Base-by-base conservation (phyloP, 371 early-diverging fungal genomes). In the Mucor plumbeus region DNA sequence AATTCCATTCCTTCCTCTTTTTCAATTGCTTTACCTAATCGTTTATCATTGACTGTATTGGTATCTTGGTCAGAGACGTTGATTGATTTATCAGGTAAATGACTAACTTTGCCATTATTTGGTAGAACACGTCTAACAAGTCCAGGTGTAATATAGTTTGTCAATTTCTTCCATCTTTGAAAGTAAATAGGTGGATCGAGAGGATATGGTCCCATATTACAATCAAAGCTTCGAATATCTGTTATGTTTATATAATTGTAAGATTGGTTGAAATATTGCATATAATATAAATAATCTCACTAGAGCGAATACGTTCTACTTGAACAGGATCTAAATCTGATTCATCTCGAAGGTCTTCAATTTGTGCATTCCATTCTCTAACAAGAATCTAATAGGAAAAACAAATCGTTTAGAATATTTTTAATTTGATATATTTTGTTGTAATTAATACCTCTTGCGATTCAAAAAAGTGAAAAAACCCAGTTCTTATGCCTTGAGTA, bases 181-280 rank as follows among this genome's bases (percentile, higher is more conserved):
- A 86, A 89, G 31, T 81, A 81, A 10, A 79, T 77, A 6, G 89
- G 80, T 7, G 92, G 89, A 38, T 82, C 77, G 7, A 94, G 68
- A 4, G 96, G 98, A 77, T 96, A 97, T 7, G 95, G 85, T 0
- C 97, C 98, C 56, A 97, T 85, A 61, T 85, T 86, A 9, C 85
- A 86, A 69, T 97, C 96, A 65, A 96, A 88, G 26, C 90, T 88
- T 21, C 91, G 84, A 48, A 96, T 90, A 50, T 88, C 91, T 91
- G 69, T n/a, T 5, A 21, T 6, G 31, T 21, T 53, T 38, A 9
- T 9, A 11, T 9, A 38, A 11, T 38, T 38, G 4, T 38, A 38
- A 7, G 53, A 14, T 47, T 9, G 19, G 47, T 17, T 8, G 31
- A 10, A 13, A 6, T 4, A 10, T 21, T 13, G 9, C 43, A 15